These are phyloP conservation scores for Solioccasus polychromus DNA, from an alignment of 768 basidiomycete species.

Conservation along the genomic window DNA sequence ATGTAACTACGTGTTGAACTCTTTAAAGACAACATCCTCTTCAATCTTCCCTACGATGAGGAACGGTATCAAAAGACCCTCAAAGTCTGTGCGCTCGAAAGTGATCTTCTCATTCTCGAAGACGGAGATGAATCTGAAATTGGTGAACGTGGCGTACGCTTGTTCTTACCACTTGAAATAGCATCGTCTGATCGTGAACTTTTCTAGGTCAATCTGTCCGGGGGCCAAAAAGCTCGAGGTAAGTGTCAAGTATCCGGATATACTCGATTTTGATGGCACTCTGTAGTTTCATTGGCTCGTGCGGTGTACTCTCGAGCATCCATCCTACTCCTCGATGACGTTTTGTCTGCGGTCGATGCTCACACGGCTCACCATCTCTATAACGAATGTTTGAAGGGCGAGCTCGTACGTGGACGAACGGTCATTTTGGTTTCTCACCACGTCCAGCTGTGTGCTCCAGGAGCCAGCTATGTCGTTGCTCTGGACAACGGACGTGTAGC, in stretches of 20 bases:
- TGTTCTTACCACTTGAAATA: neutral
- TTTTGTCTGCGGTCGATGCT: conserved; percentile 72
- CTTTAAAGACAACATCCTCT: conserved; percentile 65
- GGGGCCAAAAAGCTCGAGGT: conserved; percentile 71
- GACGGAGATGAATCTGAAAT: conserved; percentile 89
- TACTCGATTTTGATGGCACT: neutral
- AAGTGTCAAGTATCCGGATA: neutral
- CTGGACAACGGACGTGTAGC: conserved; percentile 68
- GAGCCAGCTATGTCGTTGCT: conserved; percentile 78
- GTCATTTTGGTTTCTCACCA: conserved; percentile 92
- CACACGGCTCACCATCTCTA: conserved; percentile 83
- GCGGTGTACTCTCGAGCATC: conserved; percentile 90
- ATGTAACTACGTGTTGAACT: conserved; percentile 35
- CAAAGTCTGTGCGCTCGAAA: conserved; percentile 70
- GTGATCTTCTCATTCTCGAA: conserved; percentile 78
- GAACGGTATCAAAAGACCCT: conserved; percentile 76
- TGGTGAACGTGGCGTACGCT: conserved; percentile 73
- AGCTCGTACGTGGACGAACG: conserved; percentile 75
- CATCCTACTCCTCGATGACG: conserved; percentile 81
- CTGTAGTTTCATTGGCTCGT: conserved; percentile 67
- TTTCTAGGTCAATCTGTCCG: conserved; percentile 34
- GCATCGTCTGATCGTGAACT: neutral
- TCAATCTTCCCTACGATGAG: conserved; percentile 71
- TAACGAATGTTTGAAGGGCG: conserved; percentile 74
- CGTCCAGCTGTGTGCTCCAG: conserved; percentile 81